phyloP scores from a whole-genome alignment of 2,329 filamentous ascomycete species.

The Reticulascus tulasneorum region DNA sequence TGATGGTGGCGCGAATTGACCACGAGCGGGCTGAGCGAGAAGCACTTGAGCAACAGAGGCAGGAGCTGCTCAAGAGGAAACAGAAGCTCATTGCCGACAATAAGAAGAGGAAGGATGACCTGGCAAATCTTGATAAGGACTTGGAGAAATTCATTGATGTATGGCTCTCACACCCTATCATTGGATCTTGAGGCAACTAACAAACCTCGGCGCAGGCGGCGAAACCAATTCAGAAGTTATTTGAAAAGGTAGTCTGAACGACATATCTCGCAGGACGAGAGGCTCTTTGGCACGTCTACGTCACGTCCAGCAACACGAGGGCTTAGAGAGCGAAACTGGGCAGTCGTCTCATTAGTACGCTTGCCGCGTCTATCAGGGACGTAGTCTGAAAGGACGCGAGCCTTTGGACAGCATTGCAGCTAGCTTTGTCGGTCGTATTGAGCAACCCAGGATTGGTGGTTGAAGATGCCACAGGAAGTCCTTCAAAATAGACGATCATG shows the following conservation, averaged over 20 bases:
- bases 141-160: slow-evolving; percentile 92
- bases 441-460: no score
- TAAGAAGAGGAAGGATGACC: slow-evolving; percentile 88
- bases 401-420: no score
- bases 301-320: no score
- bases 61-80: slow-evolving; percentile 66
- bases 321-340: no score
- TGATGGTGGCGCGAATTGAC: slow-evolving; percentile 88
- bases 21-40: slow-evolving; percentile 85
- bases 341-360: no score
- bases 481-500: no score
- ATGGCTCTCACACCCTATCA: slow-evolving; percentile 25
- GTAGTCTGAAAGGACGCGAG: no score
- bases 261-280: background rate
- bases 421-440: no score
- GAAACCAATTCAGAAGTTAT: slow-evolving; percentile 81
- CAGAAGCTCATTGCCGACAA: slow-evolving; percentile 66
- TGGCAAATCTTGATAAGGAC: slow-evolving; percentile 86
- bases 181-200: slow-evolving; percentile 13
- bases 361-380: no score
- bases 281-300: no score
- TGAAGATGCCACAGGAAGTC: no score
- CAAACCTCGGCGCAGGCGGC: slow-evolving; percentile 55
- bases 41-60: slow-evolving; percentile 77
- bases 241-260: slow-evolving; percentile 64